Evolutionary conservation across 140 eudicot genomes (phyloP).

Genomic region (Oenanthe javanica): DNA sequence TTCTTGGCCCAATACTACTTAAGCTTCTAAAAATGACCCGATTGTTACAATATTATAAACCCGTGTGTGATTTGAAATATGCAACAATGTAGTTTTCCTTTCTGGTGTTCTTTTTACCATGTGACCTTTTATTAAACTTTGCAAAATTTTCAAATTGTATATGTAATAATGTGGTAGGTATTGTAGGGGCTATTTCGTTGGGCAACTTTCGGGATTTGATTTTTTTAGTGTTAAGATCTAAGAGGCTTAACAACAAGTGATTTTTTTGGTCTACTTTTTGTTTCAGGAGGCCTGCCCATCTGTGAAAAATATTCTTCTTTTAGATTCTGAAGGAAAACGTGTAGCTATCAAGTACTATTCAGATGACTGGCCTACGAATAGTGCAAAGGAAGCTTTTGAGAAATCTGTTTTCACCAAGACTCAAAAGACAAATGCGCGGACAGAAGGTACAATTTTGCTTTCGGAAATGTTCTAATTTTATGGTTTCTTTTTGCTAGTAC

Average conservation of each 20-base stretch:
- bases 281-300: slow-evolving; percentile 79
- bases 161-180: neutral
- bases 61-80: neutral
- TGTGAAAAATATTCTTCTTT: slow-evolving; percentile 69
- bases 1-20: no score
- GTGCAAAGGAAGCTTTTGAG: slow-evolving; percentile 70
- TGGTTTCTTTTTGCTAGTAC: no score
- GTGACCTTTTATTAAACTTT: neutral
- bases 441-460: slow-evolving; percentile 59
- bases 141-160: neutral
- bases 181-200: neutral
- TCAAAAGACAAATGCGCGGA: slow-evolving; percentile 85
- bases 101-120: neutral
- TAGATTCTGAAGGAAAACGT: slow-evolving; percentile 86
- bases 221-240: neutral
- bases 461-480: no score
- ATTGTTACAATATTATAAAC: neutral
- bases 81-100: neutral
- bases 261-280: slow-evolving; percentile 5
- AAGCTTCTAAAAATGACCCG: no score
- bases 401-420: slow-evolving; percentile 80
- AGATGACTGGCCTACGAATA: slow-evolving; percentile 89
- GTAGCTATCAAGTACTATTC: slow-evolving; percentile 76
- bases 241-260: neutral
- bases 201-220: neutral